A percentile compares a stretch with the other conserved stretches of the same genome.
These are phyloP conservation scores for Sanghuangporus baumii DNA, from an alignment of 1,284 basidiomycete genomes.

Conservation along the genomic window DNA sequence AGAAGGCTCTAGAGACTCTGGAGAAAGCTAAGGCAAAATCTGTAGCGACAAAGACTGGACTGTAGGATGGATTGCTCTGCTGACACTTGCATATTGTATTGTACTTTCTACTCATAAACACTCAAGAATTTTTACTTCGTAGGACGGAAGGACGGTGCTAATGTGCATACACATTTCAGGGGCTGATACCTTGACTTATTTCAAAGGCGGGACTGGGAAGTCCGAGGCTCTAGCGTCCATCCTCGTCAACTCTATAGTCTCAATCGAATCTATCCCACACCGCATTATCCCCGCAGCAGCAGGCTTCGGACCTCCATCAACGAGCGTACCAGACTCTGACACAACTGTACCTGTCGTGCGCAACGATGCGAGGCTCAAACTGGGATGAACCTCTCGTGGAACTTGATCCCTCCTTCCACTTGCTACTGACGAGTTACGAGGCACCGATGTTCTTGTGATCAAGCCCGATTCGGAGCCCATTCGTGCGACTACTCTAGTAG, in stretches of 20 bases:
- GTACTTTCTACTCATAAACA: background rate
- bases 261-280: background rate
- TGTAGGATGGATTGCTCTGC: background rate
- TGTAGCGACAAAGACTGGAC: background rate
- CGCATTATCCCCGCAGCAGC: background rate
- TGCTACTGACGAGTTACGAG: background rate
- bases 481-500: constrained; percentile 11
- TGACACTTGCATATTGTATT: background rate
- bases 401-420: background rate
- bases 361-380: background rate
- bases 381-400: background rate
- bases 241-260: background rate
- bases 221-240: background rate
- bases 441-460: too few species aligned
- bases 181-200: background rate
- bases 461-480: background rate
- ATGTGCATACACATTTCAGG: too few species aligned
- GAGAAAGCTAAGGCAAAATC: background rate
- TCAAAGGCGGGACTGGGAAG: background rate
- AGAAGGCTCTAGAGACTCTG: constrained; percentile 46
- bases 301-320: background rate
- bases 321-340: background rate
- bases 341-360: background rate
- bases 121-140: background rate
- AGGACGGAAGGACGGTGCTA: too few species aligned